A percentile compares a stretch with the other conserved stretches of the same genome.
Conservation (phyloP, 768 basidiomycete genomes). For the Suillus ampliporus region DNA sequence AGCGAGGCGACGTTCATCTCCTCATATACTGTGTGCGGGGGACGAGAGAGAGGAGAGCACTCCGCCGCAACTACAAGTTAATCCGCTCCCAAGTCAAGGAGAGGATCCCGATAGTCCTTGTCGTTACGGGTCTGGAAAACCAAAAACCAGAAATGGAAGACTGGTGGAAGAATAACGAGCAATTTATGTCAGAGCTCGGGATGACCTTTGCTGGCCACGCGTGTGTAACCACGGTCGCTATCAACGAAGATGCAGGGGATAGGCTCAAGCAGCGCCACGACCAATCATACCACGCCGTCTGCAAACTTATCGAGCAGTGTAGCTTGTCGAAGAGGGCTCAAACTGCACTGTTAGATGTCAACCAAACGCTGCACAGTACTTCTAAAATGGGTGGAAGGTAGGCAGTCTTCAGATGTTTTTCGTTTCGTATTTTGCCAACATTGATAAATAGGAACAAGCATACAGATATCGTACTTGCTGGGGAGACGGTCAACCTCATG, state of each 20-base stretch:
- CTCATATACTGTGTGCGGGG: constrained; percentile 42
- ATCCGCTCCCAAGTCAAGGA: constrained; percentile 36
- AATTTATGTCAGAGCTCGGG: constrained; percentile 33
- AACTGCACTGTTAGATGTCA: neutral
- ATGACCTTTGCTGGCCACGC: constrained; percentile 47
- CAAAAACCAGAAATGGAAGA: constrained; percentile 37
- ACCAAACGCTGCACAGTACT: neutral
- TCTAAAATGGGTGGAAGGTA: neutral
- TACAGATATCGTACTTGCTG: constrained; percentile 15
- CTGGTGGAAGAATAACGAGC: constrained; percentile 47
- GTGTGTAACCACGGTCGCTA: constrained; percentile 37
- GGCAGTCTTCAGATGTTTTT: neutral
- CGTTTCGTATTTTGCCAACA: neutral
- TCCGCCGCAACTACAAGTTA: constrained; percentile 35
- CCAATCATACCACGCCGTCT: constrained; percentile 13
- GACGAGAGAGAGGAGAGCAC: constrained; percentile 28
- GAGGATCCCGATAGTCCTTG: constrained; percentile 34
- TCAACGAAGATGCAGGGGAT: too few species aligned
- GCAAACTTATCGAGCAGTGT: constrained; percentile 7
- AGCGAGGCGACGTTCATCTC: constrained; percentile 34
- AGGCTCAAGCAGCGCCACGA: constrained; percentile 2
- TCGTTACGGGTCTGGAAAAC: constrained; percentile 42
- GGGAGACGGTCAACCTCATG: constrained; percentile 38
- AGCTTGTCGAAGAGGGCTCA: neutral
- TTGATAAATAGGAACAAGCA: neutral